phyloP scores from a whole-genome alignment of 176 grass and related monocot genomes.

The Luzula sylvatica region DNA sequence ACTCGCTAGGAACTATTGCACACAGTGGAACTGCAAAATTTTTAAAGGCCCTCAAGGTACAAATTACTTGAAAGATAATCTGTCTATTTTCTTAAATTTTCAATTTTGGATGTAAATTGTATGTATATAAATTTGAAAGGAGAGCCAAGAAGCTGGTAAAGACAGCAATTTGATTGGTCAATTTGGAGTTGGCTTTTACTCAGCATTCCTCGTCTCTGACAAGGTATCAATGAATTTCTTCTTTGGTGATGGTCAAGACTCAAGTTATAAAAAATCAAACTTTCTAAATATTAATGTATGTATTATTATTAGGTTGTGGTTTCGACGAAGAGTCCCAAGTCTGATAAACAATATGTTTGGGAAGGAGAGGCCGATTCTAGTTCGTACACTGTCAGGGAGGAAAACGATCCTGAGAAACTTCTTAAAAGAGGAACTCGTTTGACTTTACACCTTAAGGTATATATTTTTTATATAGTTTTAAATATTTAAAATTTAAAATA shows the following conservation, averaged over 20 bases:
- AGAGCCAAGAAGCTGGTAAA: conserved; percentile 74
- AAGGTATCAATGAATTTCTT: conserved; percentile 72
- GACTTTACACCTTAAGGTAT: conserved; percentile 87
- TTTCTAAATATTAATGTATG: not conserved
- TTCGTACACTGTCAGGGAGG: conserved; percentile 76
- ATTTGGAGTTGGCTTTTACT: conserved; percentile 99
- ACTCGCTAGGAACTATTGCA: conserved; percentile 90
- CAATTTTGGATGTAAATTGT: not conserved
- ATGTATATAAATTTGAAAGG: conserved; percentile 29
- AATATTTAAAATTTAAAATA: not conserved
- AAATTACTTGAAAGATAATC: not conserved
- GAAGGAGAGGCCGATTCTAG: conserved; percentile 67
- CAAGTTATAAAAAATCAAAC: too few species aligned
- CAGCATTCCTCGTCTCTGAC: conserved; percentile 81
- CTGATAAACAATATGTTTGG: conserved; percentile 98
- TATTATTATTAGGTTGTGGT: conserved; percentile 50
- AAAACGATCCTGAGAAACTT: conserved; percentile 67
- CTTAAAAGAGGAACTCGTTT: conserved; percentile 80
- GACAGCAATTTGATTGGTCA: conserved; percentile 97
- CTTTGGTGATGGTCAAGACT: too few species aligned
- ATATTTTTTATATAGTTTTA: too few species aligned
- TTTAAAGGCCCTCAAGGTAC: conserved; percentile 85
- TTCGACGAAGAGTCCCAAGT: conserved; percentile 90
- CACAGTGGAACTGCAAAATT: conserved; percentile 97
- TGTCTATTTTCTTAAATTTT: not conserved